Evolutionary conservation across 1,284 basidiomycete species (phyloP).

Genomic region (Puccinia brachypodii): DNA sequence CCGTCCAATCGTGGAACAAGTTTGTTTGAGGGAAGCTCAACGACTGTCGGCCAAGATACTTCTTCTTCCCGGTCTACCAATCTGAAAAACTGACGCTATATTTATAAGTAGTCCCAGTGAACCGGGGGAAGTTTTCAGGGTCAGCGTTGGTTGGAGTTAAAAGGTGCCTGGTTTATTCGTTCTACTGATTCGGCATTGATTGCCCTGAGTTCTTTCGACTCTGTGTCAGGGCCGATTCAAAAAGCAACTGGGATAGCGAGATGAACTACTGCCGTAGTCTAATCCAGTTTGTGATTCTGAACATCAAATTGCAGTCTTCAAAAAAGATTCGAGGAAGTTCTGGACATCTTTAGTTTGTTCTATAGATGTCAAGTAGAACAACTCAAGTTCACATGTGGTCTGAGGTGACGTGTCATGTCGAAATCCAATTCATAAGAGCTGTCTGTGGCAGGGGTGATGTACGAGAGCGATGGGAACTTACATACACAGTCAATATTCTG

Average conservation of each 20-base stretch:
- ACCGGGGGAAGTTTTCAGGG: not conserved
- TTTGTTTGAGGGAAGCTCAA: not conserved
- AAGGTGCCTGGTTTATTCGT: slow-evolving; percentile 11
- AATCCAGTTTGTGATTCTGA: not conserved
- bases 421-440: not conserved
- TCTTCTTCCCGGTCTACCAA: not conserved
- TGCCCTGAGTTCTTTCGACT: not conserved
- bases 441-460: not conserved
- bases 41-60: not conserved
- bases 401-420: not conserved
- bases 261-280: not conserved
- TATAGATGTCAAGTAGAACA: not conserved
- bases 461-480: not conserved
- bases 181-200: no score
- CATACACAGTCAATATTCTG: not conserved
- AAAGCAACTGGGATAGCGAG: not conserved
- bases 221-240: not conserved
- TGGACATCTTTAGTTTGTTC: not conserved
- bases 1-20: not conserved
- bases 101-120: not conserved
- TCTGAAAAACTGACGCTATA: not conserved
- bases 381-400: not conserved
- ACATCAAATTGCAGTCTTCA: not conserved
- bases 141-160: not conserved
- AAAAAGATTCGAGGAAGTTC: not conserved